These are phyloP conservation scores for Lachnellula subtilissima DNA, from an alignment of 2,329 filamentous ascomycete genomes.

Conservation along the genomic window DNA sequence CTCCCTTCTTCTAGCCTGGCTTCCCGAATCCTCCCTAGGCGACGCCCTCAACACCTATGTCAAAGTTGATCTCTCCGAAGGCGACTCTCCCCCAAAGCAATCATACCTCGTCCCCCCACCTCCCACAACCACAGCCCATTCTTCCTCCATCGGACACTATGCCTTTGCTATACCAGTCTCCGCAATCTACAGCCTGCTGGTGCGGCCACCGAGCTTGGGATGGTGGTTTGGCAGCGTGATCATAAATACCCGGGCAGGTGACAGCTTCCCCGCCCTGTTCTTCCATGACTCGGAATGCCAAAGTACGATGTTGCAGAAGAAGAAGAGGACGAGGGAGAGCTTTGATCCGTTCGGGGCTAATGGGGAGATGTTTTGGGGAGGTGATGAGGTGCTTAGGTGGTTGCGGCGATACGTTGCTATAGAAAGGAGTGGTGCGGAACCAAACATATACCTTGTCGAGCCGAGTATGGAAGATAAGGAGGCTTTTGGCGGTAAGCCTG, in stretches of 20 bases:
- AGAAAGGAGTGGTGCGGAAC: slow-evolving; percentile 79
- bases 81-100: slow-evolving; percentile 74
- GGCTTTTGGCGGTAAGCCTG: slow-evolving; percentile 55
- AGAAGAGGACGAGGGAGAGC: slow-evolving; percentile 72
- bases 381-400: slow-evolving; percentile 92
- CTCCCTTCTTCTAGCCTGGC: slow-evolving; percentile 84
- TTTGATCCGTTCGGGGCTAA: slow-evolving; percentile 87
- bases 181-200: slow-evolving; percentile 83
- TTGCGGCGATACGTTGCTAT: slow-evolving; percentile 77
- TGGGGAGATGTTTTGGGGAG: slow-evolving; percentile 94
- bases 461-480: slow-evolving; percentile 78
- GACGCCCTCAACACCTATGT: slow-evolving; percentile 86
- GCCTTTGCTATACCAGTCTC: slow-evolving; percentile 88
- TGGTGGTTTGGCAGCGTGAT: slow-evolving; percentile 99
- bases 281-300: slow-evolving; percentile 98
- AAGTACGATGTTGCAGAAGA: slow-evolving; percentile 90
- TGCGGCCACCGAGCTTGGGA: slow-evolving; percentile 86
- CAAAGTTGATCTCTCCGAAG: slow-evolving; percentile 86
- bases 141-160: slow-evolving; percentile 69
- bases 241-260: slow-evolving; percentile 84
- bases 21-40: slow-evolving; percentile 83
- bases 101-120: slow-evolving; percentile 88
- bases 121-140: slow-evolving; percentile 75
- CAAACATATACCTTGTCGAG: slow-evolving; percentile 86
- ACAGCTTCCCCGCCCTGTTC: slow-evolving; percentile 92